Evolutionary conservation across 306 rosid species (phyloP).

Genomic region (Prunus salicina): DNA sequence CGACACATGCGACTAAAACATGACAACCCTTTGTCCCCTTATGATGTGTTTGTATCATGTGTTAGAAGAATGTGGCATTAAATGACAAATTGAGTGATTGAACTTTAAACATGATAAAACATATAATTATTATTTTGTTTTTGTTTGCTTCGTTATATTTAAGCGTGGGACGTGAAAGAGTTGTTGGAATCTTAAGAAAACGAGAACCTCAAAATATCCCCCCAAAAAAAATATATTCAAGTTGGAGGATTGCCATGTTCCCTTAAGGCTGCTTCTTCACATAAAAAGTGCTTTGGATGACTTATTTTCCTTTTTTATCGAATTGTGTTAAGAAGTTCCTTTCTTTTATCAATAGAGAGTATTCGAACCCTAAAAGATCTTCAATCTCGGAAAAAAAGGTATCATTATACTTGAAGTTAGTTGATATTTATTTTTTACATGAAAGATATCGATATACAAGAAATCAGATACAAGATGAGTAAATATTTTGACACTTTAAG

Average conservation of each 20-base stretch:
- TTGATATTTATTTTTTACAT: no score
- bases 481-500: no score
- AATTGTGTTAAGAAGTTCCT: no score
- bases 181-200: conserved; percentile 34
- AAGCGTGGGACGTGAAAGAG: conserved; percentile 14
- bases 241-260: conserved; percentile 6
- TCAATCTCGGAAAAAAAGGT: no score
- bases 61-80: conserved; percentile 31
- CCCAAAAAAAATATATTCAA: background rate
- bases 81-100: conserved; percentile 34
- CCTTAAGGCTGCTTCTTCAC: no score
- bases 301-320: no score
- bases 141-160: conserved; percentile 20
- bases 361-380: no score
- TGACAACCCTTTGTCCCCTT: conserved; percentile 44
- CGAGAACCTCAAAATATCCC: conserved; percentile 9
- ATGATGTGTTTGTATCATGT: conserved; percentile 17
- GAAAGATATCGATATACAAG: no score
- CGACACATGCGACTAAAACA: conserved; percentile 23
- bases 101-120: background rate
- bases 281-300: no score
- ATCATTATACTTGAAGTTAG: no score
- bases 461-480: no score
- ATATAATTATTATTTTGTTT: conserved; percentile 13
- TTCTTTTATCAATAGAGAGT: no score